A percentile compares a stretch with the other conserved stretches of the same genome.
These are phyloP conservation scores for Fusarium sp. DNA, from an alignment of 2,329 filamentous ascomycete genomes.

Conservation along the genomic window DNA sequence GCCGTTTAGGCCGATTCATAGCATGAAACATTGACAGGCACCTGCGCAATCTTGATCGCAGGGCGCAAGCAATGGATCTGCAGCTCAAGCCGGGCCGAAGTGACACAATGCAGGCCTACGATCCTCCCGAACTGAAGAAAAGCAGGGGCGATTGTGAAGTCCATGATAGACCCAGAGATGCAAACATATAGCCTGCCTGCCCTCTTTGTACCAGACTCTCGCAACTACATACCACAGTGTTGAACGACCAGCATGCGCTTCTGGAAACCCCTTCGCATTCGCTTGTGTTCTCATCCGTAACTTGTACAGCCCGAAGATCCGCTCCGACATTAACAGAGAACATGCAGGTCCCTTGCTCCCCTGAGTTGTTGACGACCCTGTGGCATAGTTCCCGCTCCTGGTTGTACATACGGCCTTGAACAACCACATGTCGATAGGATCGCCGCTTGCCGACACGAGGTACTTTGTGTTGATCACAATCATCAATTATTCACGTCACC, in stretches of 20 bases:
- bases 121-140: neutral
- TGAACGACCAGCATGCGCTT: neutral
- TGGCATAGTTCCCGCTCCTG: neutral
- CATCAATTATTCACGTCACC: neutral
- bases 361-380: neutral
- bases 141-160: too few relatives aligned
- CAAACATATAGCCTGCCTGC: too few relatives aligned
- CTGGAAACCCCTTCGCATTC: constrained; percentile 2
- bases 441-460: too few relatives aligned
- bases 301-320: neutral
- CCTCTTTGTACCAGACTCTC: neutral
- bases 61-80: constrained; percentile 15
- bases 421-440: too few relatives aligned
- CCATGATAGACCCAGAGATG: too few relatives aligned
- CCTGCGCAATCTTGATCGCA: constrained; percentile 14
- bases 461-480: too few relatives aligned
- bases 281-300: neutral
- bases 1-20: constrained; percentile 13
- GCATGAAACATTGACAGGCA: constrained; percentile 12
- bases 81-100: neutral
- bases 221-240: neutral
- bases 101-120: neutral
- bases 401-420: too few relatives aligned
- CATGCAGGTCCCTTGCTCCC: neutral
- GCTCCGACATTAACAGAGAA: neutral